Evolutionary conservation across 139 green algal species (phyloP).

Genomic region (Coelastrella sp.): DNA sequence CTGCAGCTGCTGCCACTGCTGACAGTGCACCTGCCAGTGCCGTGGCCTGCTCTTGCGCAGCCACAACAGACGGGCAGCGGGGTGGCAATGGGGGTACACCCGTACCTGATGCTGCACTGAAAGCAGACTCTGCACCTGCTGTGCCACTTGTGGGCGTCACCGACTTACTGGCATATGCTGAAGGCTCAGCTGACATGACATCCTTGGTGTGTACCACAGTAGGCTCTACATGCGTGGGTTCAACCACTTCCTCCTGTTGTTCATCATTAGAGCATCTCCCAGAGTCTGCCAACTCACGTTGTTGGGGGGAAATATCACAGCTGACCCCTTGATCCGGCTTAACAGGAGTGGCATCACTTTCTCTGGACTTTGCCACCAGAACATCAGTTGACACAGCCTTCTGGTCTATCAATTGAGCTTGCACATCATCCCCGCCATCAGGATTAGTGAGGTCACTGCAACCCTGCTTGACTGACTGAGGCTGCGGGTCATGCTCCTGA

Average conservation of each 20-base stretch:
- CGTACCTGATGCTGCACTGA: not conserved
- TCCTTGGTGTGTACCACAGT: no score
- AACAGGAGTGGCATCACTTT: not conserved
- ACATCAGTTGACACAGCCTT: not conserved
- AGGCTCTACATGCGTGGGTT: no score
- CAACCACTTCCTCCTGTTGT: no score
- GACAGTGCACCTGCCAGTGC: constrained; percentile 15
- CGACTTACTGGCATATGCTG: no score
- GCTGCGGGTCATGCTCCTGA: constrained; percentile 27
- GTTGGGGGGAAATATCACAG: no score
- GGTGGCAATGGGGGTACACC: constrained; percentile 7
- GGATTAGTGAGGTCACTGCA: no score
- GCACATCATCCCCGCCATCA: not conserved
- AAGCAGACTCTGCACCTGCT: not conserved
- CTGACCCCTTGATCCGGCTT: not conserved
- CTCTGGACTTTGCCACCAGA: not conserved
- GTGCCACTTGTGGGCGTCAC: not conserved
- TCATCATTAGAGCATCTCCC: no score
- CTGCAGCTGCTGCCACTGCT: constrained; percentile 34
- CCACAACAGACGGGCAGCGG: not conserved
- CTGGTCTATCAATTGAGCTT: not conserved
- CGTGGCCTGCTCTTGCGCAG: constrained; percentile 26
- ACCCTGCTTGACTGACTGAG: no score
- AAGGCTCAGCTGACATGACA: no score
- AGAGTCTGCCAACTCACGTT: no score